Evolutionary conservation across 2,329 filamentous ascomycete species (phyloP), one percentile per base, ranked within the genome.

Genomic region (Boeremia exigua): DNA sequence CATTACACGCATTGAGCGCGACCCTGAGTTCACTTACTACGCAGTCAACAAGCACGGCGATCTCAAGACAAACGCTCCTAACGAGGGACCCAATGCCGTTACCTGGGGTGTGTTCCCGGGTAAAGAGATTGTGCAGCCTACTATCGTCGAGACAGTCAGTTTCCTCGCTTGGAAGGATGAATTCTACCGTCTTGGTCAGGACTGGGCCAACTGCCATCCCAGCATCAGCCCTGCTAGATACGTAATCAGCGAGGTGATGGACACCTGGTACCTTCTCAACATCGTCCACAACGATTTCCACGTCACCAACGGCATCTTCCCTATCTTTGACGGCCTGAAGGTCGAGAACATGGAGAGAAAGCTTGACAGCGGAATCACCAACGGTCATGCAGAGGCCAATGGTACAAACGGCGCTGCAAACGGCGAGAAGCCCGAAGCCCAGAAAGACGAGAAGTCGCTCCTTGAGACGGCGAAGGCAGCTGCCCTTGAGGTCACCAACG

Each of bases 261-360:
- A 94, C 58, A 87, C 87, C 48, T 99, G 94, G 92, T 94, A 92
- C 72, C 81, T 99, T 55, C 85, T 99, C 66, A 99, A 99, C 73
- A 96, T 99, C 67, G 95, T 99, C 27, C 92, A 99, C 81, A 99
- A 99, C 72, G 92, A 99, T 75, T 99, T 99, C 87, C 92, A 96
- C 75, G 84, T 92, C 67, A 86, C 86, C 51, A 83, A 86, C 48
- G 88, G 87, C 51, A 90, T 99, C 65, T 98, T 96, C 74, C 85
- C 90, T 40, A 81, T 98, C 25, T 95, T 99, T 73, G 85, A 93
- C 14, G 92, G 86, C 23, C 82, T 99, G 3, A 75, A 84, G 58
- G 86, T 91, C n/a, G 78, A 85, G 40, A 84, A 87, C 58, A 78
- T 92, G 45, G 84, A 90, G 2, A 76, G 79, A 54, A 67, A 67